Evolutionary conservation across 805 yeast genomes (phyloP).

Genomic region (Ogataea nitratoaversa): DNA sequence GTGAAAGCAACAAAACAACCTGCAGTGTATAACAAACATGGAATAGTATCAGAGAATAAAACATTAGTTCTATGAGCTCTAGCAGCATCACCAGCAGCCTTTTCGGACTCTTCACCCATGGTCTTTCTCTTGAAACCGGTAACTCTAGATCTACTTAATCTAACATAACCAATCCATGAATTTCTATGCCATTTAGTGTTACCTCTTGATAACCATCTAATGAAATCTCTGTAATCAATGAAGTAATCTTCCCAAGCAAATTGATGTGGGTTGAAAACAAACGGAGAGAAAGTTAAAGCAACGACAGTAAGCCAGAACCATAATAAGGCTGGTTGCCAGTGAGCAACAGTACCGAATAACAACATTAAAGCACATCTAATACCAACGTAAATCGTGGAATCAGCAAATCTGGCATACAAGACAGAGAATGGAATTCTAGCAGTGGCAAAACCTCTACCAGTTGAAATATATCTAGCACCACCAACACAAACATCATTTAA

Average conservation of each 20-base stretch:
- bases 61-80: conserved; percentile 80
- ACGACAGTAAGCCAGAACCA: conserved; percentile 53
- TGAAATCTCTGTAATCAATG: conserved; percentile 43
- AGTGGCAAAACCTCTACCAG: conserved; percentile 93
- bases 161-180: conserved; percentile 78
- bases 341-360: conserved; percentile 69
- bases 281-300: conserved; percentile 46
- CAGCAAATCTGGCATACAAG: conserved; percentile 73
- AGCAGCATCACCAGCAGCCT: conserved; percentile 76
- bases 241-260: conserved; percentile 45
- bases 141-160: conserved; percentile 77
- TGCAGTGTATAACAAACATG: conserved; percentile 69
- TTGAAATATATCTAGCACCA: conserved; percentile 85
- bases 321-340: conserved; percentile 73
- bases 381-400: conserved; percentile 76
- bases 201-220: conserved; percentile 80
- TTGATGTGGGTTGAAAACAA: conserved; percentile 52
- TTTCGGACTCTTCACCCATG: conserved; percentile 74
- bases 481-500: conserved; percentile 72
- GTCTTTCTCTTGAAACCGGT: conserved; percentile 84
- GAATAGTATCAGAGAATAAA: conserved; percentile 65
- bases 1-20: conserved; percentile 79
- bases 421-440: conserved; percentile 68
- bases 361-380: conserved; percentile 63
- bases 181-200: conserved; percentile 59